Evolutionary conservation across 2,329 filamentous ascomycete genomes (phyloP).

Genomic region (Leptographium flavum): DNA sequence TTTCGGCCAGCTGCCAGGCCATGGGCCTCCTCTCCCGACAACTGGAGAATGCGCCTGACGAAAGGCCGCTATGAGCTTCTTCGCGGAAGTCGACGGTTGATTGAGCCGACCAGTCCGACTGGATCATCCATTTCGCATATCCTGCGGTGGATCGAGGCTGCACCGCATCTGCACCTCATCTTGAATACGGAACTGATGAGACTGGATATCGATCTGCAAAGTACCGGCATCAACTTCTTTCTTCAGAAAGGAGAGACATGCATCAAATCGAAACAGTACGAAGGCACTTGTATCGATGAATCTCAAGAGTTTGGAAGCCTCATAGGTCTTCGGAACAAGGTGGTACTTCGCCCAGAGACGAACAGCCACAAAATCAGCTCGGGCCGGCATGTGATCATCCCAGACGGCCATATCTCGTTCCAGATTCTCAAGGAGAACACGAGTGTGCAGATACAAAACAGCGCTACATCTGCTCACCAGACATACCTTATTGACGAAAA

Average conservation of each 20-base stretch:
- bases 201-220: neutral
- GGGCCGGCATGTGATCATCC: neutral
- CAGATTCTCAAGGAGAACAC: neutral
- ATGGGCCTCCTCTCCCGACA: neutral
- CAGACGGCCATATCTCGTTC: neutral
- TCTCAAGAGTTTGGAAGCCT: neutral
- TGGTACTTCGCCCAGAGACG: neutral
- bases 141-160: neutral
- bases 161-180: neutral
- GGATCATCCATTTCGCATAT: neutral
- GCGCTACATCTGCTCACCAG: neutral
- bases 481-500: neutral
- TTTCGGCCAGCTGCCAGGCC: neutral
- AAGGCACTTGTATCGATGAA: neutral
- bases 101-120: neutral
- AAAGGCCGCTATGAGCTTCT: neutral
- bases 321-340: neutral
- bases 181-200: neutral
- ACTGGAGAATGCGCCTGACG: neutral
- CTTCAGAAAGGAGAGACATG: neutral
- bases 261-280: neutral
- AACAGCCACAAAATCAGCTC: neutral
- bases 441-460: neutral
- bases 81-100: neutral
- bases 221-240: neutral